phyloP scores from a whole-genome alignment of 129 eudicot genomes.

The carrot (Daucus carota) region DNA sequence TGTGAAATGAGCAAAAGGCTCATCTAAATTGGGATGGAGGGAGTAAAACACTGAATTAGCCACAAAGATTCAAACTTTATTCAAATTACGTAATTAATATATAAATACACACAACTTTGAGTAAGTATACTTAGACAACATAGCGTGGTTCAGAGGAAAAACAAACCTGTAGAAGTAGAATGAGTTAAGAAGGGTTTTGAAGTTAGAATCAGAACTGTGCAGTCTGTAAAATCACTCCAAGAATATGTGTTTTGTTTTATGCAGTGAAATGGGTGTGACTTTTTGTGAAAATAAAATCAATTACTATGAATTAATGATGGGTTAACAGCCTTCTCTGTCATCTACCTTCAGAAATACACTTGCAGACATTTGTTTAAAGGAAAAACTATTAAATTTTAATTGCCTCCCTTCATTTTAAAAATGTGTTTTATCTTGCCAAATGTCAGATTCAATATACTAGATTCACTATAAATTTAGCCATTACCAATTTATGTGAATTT shows the following conservation, averaged over 20 bases:
- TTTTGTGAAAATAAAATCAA: not conserved
- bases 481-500: no score
- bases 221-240: not conserved
- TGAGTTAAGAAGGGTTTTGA: not conserved
- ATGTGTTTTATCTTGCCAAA: no score
- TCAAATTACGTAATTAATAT: not conserved
- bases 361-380: no score
- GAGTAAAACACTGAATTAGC: not conserved
- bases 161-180: not conserved
- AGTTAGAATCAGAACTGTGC: not conserved
- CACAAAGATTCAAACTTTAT: not conserved
- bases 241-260: not conserved
- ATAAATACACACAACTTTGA: not conserved
- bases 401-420: no score
- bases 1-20: no score
- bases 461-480: no score
- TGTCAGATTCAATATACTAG: no score
- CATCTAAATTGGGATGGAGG: no score
- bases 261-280: not conserved
- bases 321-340: not conserved
- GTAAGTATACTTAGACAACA: not conserved
- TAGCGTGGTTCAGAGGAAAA: not conserved
- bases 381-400: no score
- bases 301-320: conserved; percentile 2
- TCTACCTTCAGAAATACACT: not conserved